Base-by-base conservation (phyloP, 192 early-diverging fungal genomes). In the Entomortierella lignicola region DNA sequence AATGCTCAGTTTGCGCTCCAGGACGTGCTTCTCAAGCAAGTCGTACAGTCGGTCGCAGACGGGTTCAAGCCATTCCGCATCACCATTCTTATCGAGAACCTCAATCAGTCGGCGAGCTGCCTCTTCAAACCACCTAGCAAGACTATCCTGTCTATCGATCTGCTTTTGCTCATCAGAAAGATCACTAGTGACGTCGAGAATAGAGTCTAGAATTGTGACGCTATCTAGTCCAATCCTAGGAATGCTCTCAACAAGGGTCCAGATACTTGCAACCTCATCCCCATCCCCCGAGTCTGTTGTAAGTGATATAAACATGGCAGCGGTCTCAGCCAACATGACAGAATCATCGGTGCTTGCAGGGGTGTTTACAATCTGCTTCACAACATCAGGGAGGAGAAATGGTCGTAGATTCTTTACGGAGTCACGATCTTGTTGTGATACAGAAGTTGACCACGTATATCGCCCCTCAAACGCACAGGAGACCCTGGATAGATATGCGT, bases 41-140 rank as follows among this genome's bases (percentile, higher is more conserved):
- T 56, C 53, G 17, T 70, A 70, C 23, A 82, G 12, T 20, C 68
- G 66, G 27, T 82, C 65, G 51, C 68, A 66, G 43, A 82, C 60
- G 29, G 72, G 63, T 31, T 64, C 67, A 8, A 82, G 63, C 75
- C 75, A 79, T 37, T 70, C 67, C 1, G 57, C 75, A 55, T 79
- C 75, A 0, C 75, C 75, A 26, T 43, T 51, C 42, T 65, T 70
- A 25, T 79, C 75, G 26, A 79, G 32, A 0, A 60, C 60, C 15
- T 60, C 42, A 31, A 66, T 79, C 39, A 79, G 41, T 55, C 31
- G 67, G 20, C 60, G 66, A 12, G 75, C 62, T 5, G 68, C 51
- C 32, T 55, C 53, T 34, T 79, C 75, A 31, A 79, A 79, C 75
- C 75, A 79, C 29, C 48, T 34, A 0, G 75, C 43, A 29, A 79